These are phyloP conservation scores for Trebouxiophyceae sp. DNA, from an alignment of 163 green algal species.

Conservation along the genomic window DNA sequence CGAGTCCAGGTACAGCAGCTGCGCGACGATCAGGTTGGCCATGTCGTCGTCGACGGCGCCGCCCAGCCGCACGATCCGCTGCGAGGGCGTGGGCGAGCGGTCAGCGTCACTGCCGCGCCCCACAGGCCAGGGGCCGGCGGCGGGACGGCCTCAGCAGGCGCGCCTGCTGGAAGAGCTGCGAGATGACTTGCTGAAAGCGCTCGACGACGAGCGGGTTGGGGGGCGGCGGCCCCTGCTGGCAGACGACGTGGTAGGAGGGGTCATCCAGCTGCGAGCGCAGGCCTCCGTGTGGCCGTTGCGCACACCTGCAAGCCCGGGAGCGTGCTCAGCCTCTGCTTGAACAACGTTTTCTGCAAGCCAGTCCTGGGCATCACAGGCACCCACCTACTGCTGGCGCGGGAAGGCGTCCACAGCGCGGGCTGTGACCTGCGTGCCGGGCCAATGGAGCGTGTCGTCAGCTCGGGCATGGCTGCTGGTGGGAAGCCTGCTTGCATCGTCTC, in stretches of 20 bases:
- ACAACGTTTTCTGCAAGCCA: not conserved
- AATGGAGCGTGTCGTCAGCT: not conserved
- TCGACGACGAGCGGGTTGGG: constrained; percentile 91
- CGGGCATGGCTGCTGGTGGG: not conserved
- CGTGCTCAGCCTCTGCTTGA: not conserved
- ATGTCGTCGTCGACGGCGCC: constrained; percentile 99
- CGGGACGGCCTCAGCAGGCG: not conserved
- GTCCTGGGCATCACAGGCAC: not conserved
- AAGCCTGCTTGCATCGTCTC: no score
- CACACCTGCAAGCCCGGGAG: not conserved
- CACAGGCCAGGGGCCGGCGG: no score
- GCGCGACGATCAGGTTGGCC: constrained; percentile 73
- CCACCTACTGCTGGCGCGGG: not conserved
- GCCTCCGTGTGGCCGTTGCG: not conserved
- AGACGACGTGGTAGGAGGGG: constrained; percentile 2
- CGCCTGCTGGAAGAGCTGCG: constrained; percentile 93
- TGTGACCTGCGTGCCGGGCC: not conserved
- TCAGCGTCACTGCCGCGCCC: not conserved
- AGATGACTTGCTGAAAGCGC: constrained; percentile 95
- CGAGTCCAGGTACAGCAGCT: constrained; percentile 97
- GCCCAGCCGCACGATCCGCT: constrained; percentile 92
- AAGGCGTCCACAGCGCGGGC: not conserved
- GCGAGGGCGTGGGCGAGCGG: constrained; percentile 1
- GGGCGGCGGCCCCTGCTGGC: constrained; percentile 58
- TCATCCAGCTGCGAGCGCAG: not conserved